Conservation (phyloP, 257 asterid genomes). For the Solanum pinnatisectum region DNA sequence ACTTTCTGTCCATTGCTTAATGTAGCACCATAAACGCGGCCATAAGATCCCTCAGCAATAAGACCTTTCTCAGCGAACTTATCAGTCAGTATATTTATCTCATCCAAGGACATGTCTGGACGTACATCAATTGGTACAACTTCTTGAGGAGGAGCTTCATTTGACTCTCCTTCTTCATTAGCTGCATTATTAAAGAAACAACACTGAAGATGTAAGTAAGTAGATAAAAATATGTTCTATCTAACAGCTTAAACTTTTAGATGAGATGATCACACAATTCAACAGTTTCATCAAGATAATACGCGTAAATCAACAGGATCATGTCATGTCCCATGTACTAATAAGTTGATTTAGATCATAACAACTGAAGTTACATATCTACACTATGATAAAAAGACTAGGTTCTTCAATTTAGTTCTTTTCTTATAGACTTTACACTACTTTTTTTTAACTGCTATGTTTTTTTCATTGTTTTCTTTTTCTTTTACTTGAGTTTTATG, state of each 20-base stretch:
- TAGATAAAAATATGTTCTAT: neutral
- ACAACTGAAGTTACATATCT: neutral
- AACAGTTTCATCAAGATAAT: neutral
- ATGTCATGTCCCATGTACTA: neutral
- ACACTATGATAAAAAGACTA: neutral
- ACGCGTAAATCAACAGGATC: neutral
- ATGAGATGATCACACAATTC: neutral
- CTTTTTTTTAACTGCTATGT: no score
- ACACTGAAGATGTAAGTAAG: neutral
- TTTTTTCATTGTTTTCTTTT: neutral
- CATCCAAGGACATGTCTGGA: conserved; percentile 42
- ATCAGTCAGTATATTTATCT: conserved; percentile 43
- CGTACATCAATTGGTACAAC: conserved; percentile 59
- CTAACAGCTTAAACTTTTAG: neutral
- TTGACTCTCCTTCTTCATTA: conserved; percentile 56
- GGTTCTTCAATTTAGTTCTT: neutral
- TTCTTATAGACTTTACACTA: neutral
- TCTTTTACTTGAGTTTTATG: no score
- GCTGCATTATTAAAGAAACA: conserved; percentile 13
- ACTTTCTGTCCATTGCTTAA: conserved; percentile 35
- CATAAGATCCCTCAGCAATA: conserved; percentile 79
- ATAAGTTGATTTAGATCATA: neutral
- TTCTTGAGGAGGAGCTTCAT: conserved; percentile 43
- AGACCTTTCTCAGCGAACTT: conserved; percentile 55
- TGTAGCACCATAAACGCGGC: conserved; percentile 52